Conservation (phyloP, 2,329 filamentous ascomycete species). For the Botrytis fragariae region DNA sequence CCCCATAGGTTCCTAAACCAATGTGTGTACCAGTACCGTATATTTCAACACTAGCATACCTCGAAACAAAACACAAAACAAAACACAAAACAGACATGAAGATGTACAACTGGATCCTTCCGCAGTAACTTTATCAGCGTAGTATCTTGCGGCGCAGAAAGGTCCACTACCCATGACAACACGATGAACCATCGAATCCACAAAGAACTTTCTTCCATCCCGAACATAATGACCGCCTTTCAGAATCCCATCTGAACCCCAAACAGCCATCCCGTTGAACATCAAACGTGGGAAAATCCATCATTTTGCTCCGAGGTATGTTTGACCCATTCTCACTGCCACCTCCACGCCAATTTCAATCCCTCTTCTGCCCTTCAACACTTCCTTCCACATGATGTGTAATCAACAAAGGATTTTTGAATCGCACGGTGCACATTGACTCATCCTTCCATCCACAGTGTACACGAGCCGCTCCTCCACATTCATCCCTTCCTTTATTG, state of each 20-base stretch:
- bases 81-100: not conserved
- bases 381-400: not conserved
- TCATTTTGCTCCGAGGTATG: not conserved
- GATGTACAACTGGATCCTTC: not conserved
- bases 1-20: not conserved
- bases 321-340: not conserved
- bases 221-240: not conserved
- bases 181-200: not conserved
- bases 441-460: not conserved
- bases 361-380: not conserved
- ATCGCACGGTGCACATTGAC: not conserved
- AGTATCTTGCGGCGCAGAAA: not conserved
- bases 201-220: constrained; percentile 6
- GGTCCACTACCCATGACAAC: not conserved
- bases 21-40: not conserved
- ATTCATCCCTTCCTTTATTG: not conserved
- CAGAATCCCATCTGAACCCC: not conserved
- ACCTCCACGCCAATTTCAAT: not conserved
- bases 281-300: not conserved
- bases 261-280: not conserved
- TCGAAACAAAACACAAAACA: not conserved
- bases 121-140: not conserved
- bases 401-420: constrained; percentile 1
- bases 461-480: not conserved
- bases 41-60: not conserved